phyloP scores from a whole-genome alignment of 352 stramenopile species.

The Bremia lactucae region DNA sequence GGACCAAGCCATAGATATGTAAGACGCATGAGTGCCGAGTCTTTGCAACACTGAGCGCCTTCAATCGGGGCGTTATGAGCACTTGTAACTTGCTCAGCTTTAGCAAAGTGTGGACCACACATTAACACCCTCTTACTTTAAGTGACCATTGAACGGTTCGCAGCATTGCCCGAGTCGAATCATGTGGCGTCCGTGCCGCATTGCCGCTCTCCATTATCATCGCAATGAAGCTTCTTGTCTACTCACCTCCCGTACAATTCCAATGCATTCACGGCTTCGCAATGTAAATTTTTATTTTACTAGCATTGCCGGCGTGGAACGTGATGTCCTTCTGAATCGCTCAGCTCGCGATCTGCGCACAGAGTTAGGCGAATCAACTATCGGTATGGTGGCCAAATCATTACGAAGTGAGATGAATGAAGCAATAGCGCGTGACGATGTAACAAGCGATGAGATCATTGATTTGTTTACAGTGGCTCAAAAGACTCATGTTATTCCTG shows the following conservation, averaged over 20 bases:
- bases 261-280: constrained; percentile 9
- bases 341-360: constrained; percentile 26
- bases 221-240: constrained; percentile 11
- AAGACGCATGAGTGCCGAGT: constrained; percentile 4
- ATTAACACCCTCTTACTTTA: constrained; percentile 2
- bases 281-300: constrained; percentile 21
- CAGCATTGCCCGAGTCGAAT: constrained; percentile 6
- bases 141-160: constrained; percentile 12
- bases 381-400: constrained; percentile 27
- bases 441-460: constrained; percentile 35
- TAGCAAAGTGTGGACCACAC: constrained; percentile 5
- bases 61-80: constrained; percentile 48
- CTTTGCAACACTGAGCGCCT: constrained; percentile 60
- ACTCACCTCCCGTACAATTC: constrained; percentile 5
- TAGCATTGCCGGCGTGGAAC: constrained; percentile 33
- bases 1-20: not conserved
- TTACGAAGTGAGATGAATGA: constrained; percentile 28
- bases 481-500: constrained; percentile 30
- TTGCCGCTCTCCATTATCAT: constrained; percentile 34
- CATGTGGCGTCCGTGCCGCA: constrained; percentile 53
- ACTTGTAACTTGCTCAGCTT: constrained; percentile 39
- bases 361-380: constrained; percentile 23
- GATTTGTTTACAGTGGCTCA: constrained; percentile 44
- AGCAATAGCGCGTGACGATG: constrained; percentile 24
- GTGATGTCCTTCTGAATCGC: constrained; percentile 32